Percentiles rank a stretch among this genome's conserved stretches.
Evolutionary conservation across 2,329 filamentous ascomycete species (phyloP).

Genomic region (Chalaropsis ovoidea): DNA sequence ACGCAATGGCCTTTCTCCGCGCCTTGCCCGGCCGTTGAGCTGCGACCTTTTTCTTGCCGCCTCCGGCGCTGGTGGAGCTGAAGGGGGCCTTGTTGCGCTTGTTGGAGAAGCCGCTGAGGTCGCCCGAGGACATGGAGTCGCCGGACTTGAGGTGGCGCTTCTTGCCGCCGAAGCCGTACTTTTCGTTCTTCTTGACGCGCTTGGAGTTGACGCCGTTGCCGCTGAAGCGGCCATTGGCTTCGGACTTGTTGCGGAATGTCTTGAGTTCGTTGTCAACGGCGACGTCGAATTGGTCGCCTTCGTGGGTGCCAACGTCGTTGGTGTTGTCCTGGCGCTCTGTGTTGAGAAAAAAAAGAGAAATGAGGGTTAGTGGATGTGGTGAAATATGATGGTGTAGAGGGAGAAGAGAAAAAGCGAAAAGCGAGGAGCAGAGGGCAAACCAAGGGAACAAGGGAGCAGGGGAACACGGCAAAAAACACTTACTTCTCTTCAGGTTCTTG

Average conservation of each 20-base stretch:
- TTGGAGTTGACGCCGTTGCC: conserved; percentile 49
- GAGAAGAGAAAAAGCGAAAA: not conserved
- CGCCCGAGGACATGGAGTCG: conserved; percentile 71
- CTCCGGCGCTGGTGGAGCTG: conserved; percentile 22
- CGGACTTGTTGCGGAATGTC: conserved; percentile 32
- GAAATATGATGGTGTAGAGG: conserved; percentile 20
- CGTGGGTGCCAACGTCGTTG: conserved; percentile 54
- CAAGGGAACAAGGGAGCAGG: not conserved
- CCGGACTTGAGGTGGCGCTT: conserved; percentile 86
- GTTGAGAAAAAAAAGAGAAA: conserved; percentile 20
- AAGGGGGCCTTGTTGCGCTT: conserved; percentile 42
- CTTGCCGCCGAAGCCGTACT: conserved; percentile 93
- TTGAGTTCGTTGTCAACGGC: conserved; percentile 60
- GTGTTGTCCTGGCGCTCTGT: conserved; percentile 71
- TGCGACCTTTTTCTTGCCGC: conserved; percentile 19
- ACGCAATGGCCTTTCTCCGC: conserved; percentile 26
- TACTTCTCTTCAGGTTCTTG: conserved; percentile 88
- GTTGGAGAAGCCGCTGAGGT: conserved; percentile 67
- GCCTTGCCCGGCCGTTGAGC: conserved; percentile 26
- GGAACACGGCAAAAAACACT: conserved; percentile 34
- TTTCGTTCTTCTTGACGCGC: conserved; percentile 86
- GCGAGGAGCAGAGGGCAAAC: no score
- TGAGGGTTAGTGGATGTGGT: conserved; percentile 27
- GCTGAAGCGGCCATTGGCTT: conserved; percentile 35
- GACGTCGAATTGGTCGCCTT: conserved; percentile 82